Base-by-base conservation (phyloP, 2,329 filamentous ascomycete species). In the Calcarisporium arbuscula region DNA sequence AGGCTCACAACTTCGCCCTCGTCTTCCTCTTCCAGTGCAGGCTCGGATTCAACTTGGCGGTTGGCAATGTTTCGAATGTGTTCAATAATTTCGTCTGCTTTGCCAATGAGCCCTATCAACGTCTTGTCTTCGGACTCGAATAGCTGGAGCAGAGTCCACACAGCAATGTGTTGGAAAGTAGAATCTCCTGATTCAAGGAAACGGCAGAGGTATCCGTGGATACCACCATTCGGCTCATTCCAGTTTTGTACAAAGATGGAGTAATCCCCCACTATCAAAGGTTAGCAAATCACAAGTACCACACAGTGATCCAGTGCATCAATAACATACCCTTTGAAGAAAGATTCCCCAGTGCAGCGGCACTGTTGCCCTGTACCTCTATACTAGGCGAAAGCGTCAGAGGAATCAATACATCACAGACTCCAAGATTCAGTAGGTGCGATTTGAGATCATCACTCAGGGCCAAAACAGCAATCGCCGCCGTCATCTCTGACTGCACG, bases 401-500 rank as follows among this genome's bases (percentile, higher is more conserved):
- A 17, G 92, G 92, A 39, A 98, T 96, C 38, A 98, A 66, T 10
- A 96, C 89, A 53, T 95, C 92, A 53, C 96, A 96, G 2, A 98
- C 90, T 16, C 90, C 92, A 3, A 96, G 73, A 41, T 86, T 89
- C 35, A 98, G 67, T 10, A 98, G 73, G 54, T 94, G 85, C 5
- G 85, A 79, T 64, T 98, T 98, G 39, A 98, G 74, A 44, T 98
- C 92, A 51, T 98, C 92, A 49, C 90, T 95, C 33, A 98, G 67
- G 14, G 92, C 92, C 44, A 98, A 72, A 11, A 98, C 92, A 23
- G 92, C 92, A 60, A 98, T 95, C 2, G 92, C 92, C n/a, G 92
- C 92, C 5, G 92, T 98, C 92, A 98, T 98, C 61, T 98, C 92
- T 3, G 89, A 95, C 58, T 98, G 92, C 3, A 98, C 92, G 25